These are phyloP conservation scores for Monosporascus sp. DNA, from an alignment of 2,329 filamentous ascomycete species.

Conservation along the genomic window DNA sequence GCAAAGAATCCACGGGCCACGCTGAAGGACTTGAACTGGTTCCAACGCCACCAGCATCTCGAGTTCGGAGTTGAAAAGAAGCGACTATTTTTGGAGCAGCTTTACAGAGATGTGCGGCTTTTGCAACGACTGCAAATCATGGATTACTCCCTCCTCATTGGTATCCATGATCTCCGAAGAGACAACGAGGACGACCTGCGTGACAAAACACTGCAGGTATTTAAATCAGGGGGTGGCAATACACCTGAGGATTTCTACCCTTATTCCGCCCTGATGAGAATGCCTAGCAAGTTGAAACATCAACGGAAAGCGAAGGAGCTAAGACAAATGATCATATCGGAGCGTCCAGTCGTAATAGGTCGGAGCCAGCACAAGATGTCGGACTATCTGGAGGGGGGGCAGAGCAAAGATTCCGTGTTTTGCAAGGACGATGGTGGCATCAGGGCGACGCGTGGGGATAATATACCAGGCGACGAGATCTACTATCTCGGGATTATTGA, in stretches of 20 bases:
- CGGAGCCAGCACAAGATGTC: slow-evolving; percentile 82
- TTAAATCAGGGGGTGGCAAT: slow-evolving; percentile 76
- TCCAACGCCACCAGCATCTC: slow-evolving; percentile 76
- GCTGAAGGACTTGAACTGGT: slow-evolving; percentile 94
- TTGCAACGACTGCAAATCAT: slow-evolving; percentile 90
- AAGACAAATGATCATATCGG: slow-evolving; percentile 84
- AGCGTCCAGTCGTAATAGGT: slow-evolving; percentile 89
- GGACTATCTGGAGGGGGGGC: slow-evolving; percentile 73
- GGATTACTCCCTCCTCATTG: slow-evolving; percentile 95
- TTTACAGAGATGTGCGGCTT: slow-evolving; percentile 79
- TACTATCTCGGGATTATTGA: slow-evolving; percentile 99
- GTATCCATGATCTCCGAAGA: slow-evolving; percentile 83
- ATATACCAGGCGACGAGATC: slow-evolving; percentile 79
- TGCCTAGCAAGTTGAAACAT: slow-evolving; percentile 89
- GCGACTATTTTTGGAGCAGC: slow-evolving; percentile 79
- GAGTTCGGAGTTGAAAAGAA: slow-evolving; percentile 90
- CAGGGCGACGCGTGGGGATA: slow-evolving; percentile 85
- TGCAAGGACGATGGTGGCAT: slow-evolving; percentile 98
- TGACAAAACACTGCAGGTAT: slow-evolving; percentile 85
- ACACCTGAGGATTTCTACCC: slow-evolving; percentile 41
- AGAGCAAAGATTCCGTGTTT: slow-evolving; percentile 64
- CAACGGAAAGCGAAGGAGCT: slow-evolving; percentile 86
- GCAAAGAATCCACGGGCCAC: slow-evolving; percentile 87
- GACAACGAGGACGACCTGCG: slow-evolving; percentile 94
- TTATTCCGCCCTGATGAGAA: slow-evolving; percentile 69